Evolutionary conservation across 2,329 filamentous ascomycete species (phyloP), one percentile per base, ranked within the genome.

Genomic region (Cercospora zeina): DNA sequence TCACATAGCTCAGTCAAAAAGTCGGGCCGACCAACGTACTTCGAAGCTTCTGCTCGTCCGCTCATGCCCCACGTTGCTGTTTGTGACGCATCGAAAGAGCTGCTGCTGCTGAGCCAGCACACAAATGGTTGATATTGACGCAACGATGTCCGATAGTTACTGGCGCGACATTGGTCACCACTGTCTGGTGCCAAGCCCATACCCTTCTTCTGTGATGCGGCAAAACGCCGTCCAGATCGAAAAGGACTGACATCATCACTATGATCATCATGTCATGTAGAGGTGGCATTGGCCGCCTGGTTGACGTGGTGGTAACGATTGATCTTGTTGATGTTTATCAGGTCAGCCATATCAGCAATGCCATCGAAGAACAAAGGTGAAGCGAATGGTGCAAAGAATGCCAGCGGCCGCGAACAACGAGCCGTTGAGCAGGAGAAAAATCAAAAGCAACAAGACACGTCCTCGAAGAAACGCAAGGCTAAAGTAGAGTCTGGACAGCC

Each of bases 401-500:
- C 9, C 30, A 27, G 31, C 19, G 51, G 6, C 30, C 11, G 16
- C 51, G 11, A 54, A 37, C 27, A 54, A 2, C 4, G 31, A 7
- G 16, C 51, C 5, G 14, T 14, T 13, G 7, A 33, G 30, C 36
- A 57, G 19, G 34, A 16, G 24, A n/a, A 42, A n/a, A 19, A 55
- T n/a, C 14, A 16, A 34, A 31, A 55, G 2, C 19, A 24, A 14
- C 50, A 16, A 42, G 34, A 57, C 21, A 47, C 6, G 7, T 16
- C 24, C 1, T 37, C 54, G 9, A 62, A 58, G n/a, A 62, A 62
- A 39, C 54, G 60, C 36, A 62, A 68, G 66, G 54, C 24, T 58
- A n/a, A 21, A 59, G 16, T 59, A 59, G 49, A 72, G 70, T 61
- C 70, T 65, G 55, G 70, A 67, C 58, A 69, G 67, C 67, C 66